Conservation (phyloP, 2,329 filamentous ascomycete genomes). For the Nectriaceae sp. region DNA sequence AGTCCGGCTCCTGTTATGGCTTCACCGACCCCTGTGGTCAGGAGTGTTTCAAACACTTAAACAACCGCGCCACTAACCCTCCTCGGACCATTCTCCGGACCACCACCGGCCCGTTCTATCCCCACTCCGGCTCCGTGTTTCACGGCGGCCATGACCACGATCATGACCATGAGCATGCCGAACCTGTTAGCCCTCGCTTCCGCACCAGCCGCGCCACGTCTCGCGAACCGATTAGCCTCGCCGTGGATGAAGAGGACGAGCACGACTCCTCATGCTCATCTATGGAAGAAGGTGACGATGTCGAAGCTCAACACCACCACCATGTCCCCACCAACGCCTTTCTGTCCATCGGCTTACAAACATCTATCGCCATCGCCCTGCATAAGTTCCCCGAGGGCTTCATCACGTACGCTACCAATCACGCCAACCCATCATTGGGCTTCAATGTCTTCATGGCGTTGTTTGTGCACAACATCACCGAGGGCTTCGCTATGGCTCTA, state of each 20-base stretch:
- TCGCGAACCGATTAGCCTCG: conserved; percentile 36
- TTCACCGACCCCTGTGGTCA: conserved; percentile 67
- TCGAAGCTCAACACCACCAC: conserved; percentile 73
- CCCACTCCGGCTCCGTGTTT: conserved; percentile 28
- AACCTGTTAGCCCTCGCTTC: conserved; percentile 34
- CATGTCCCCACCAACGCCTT: conserved; percentile 95
- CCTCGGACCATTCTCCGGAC: conserved; percentile 44
- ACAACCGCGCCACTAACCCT: conserved; percentile 36
- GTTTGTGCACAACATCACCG: conserved; percentile 97
- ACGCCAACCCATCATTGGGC: conserved; percentile 86
- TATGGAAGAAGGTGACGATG: conserved; percentile 38
- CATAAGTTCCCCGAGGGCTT: conserved; percentile 91
- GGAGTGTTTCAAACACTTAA: conserved; percentile 64
- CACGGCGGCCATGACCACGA: conserved; percentile 25
- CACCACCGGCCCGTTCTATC: conserved; percentile 38
- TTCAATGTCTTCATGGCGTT: conserved; percentile 93
- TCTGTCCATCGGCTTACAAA: conserved; percentile 92
- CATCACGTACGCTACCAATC: conserved; percentile 95
- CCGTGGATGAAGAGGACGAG: conserved; percentile 23
- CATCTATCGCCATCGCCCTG: conserved; percentile 88
- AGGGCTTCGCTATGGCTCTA: conserved; percentile 92
- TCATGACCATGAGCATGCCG: conserved; percentile 17
- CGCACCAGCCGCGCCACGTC: conserved; percentile 43
- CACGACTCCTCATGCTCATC: conserved; percentile 29
- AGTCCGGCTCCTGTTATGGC: conserved; percentile 61